Evolutionary conservation across 78 protist genomes (phyloP).

Genomic region (Dictyostelium brefeldianum): DNA sequence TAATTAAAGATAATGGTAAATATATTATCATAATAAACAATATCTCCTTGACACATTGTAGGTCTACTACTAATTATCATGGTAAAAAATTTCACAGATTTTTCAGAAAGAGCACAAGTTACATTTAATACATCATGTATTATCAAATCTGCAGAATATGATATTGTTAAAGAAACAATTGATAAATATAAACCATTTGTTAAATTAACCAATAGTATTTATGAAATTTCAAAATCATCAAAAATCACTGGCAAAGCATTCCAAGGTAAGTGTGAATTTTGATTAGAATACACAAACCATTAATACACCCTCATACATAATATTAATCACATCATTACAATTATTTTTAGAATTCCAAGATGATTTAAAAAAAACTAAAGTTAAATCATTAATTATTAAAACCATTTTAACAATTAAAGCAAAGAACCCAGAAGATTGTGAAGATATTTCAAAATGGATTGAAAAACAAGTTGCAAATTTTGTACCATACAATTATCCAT

Average conservation of each 20-base stretch:
- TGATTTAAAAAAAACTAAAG: conserved; percentile 19
- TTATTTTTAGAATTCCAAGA: conserved; percentile 18
- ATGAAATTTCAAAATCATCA: conserved; percentile 31
- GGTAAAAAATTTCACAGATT: not conserved
- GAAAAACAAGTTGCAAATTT: conserved; percentile 26
- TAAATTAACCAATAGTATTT: not conserved
- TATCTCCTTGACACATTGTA: no score
- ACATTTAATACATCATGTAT: conserved; percentile 11
- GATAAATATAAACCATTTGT: conserved; percentile 30
- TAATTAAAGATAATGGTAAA: conserved; percentile 28
- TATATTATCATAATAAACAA: not conserved
- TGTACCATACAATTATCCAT: conserved; percentile 22
- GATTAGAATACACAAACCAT: no score
- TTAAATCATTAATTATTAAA: conserved; percentile 1
- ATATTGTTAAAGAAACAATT: not conserved
- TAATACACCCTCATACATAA: no score
- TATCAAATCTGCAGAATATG: conserved; percentile 13
- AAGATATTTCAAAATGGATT: conserved; percentile 16
- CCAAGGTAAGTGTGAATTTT: conserved; percentile 15
- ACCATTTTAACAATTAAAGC: conserved; percentile 25
- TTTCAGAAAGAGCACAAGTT: conserved; percentile 26
- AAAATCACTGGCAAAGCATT: conserved; percentile 21
- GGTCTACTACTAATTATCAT: no score
- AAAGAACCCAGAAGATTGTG: conserved; percentile 25
- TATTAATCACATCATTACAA: not conserved